Base-by-base conservation (phyloP, 169 alveolate genomes). In the Plasmodium ovale region DNA sequence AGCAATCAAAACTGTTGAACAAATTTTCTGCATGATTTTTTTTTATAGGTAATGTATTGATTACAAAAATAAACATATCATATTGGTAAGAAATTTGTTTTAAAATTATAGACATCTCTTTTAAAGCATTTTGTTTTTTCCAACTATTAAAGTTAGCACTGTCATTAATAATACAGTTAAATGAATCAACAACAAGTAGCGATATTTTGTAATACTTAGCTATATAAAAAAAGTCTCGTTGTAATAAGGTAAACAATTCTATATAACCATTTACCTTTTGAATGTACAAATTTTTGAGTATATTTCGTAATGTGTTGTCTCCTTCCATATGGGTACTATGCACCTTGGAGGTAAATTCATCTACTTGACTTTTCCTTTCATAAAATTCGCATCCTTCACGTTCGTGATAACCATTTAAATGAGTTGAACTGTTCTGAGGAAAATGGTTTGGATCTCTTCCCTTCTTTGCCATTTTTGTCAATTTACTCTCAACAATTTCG, bases 161-260 rank as follows among this genome's bases (percentile, higher is more conserved):
- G 19, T 42, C 88, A 62, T 64, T 60, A 62, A 77, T 47, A 14
- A 77, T 54, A 59, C 25, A 77, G 25, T 77, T 77, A 19, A 77
- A 14, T 44, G 88, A 77, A 60, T 77, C 88, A 9, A 77, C 37
- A 23, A 77, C 74, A 19, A 77, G 74, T 35, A 77, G 39, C 19
- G 88, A 77, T 0, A 77, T 77, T 25, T 77, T 47, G 44, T 77
- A 54, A 47, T 77, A 67, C 31, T 54, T 77, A 37, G 62, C n/a
- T n/a, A 77, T 77, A 6, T 64, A 35, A 27, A 33, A 33, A 23
- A 77, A 60, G 39, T 77, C 69, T 62, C 47, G 59, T 27, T 77
- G 56, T 29, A 77, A 60, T 77, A 77, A 77, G 19, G 29, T 19
- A 53, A 77, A 77, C n/a, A 77, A 77, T 2, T 77, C 88, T 54